phyloP scores from a whole-genome alignment of 1,284 basidiomycete species.

The Puccinia novopanici region DNA sequence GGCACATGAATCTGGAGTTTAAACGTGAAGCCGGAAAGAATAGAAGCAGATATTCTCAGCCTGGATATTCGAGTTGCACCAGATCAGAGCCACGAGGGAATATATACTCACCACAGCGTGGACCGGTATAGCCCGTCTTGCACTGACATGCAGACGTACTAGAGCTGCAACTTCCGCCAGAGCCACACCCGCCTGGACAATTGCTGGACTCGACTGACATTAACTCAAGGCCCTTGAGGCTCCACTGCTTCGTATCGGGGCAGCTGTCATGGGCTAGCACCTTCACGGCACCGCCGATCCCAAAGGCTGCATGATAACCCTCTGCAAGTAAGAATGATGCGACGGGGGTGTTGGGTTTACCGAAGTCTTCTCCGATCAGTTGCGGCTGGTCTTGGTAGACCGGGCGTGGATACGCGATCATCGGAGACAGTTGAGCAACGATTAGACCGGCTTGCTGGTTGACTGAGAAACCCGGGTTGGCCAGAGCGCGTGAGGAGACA shows the following conservation, averaged over 20 bases:
- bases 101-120: conserved; percentile 31
- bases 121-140: conserved; percentile 17
- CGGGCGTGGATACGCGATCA: conserved; percentile 25
- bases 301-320: conserved; percentile 34
- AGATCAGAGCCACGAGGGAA: too few species aligned
- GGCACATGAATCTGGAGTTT: conserved; percentile 27
- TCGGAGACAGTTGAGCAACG: conserved; percentile 19
- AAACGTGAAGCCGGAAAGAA: not conserved
- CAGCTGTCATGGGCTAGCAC: conserved; percentile 22
- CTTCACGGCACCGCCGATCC: not conserved
- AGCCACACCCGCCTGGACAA: conserved; percentile 35
- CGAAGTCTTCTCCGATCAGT: not conserved
- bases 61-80: not conserved
- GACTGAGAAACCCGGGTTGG: conserved; percentile 8
- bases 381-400: conserved; percentile 13
- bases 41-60: not conserved
- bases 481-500: not conserved
- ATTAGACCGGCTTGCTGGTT: conserved; percentile 28
- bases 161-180: conserved; percentile 25
- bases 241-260: conserved; percentile 38
- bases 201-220: conserved; percentile 29
- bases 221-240: conserved; percentile 28
- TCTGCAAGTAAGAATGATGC: conserved; percentile 32
- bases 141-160: conserved; percentile 22
- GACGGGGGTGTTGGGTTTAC: not conserved